phyloP scores from a whole-genome alignment of 495 filamentous ascomycete species.

The Geopyxis carbonaria region DNA sequence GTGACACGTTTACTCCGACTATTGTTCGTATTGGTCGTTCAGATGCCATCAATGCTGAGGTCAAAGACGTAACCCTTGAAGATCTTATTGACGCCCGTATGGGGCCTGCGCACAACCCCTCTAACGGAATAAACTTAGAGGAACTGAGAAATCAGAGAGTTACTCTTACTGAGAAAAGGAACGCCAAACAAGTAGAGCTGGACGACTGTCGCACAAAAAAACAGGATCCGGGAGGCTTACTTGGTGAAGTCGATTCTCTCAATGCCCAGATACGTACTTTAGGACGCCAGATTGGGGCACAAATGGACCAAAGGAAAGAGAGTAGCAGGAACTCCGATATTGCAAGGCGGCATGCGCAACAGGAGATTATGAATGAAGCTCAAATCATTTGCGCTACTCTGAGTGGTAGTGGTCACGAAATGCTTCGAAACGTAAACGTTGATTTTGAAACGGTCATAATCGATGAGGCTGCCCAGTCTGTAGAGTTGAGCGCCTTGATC shows the following conservation, averaged over 20 bases:
- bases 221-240: conserved; percentile 37
- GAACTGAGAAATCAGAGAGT: conserved; percentile 72
- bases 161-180: conserved; percentile 51
- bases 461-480: conserved; percentile 94
- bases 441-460: conserved; percentile 98
- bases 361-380: conserved; percentile 73
- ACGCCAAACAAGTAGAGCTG: conserved; percentile 44
- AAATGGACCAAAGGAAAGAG: conserved; percentile 73
- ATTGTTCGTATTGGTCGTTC: conserved; percentile 82
- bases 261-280: conserved; percentile 52
- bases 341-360: conserved; percentile 64
- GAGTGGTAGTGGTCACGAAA: conserved; percentile 89
- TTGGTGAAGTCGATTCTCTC: conserved; percentile 55
- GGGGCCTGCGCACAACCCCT: conserved; percentile 30
- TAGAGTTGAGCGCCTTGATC: conserved; percentile 90
- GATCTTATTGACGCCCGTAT: conserved; percentile 68
- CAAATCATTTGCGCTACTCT: conserved; percentile 91
- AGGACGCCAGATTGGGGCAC: conserved; percentile 47
- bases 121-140: conserved; percentile 34
- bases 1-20: conserved; percentile 52
- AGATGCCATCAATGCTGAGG: conserved; percentile 80
- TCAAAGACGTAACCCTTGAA: conserved; percentile 84
- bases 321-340: conserved; percentile 68
- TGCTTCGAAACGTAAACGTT: conserved; percentile 85
- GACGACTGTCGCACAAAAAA: conserved; percentile 50